Evolutionary conservation across 2,329 filamentous ascomycete species (phyloP).

Genomic region (Pyricularia pennisetigena): DNA sequence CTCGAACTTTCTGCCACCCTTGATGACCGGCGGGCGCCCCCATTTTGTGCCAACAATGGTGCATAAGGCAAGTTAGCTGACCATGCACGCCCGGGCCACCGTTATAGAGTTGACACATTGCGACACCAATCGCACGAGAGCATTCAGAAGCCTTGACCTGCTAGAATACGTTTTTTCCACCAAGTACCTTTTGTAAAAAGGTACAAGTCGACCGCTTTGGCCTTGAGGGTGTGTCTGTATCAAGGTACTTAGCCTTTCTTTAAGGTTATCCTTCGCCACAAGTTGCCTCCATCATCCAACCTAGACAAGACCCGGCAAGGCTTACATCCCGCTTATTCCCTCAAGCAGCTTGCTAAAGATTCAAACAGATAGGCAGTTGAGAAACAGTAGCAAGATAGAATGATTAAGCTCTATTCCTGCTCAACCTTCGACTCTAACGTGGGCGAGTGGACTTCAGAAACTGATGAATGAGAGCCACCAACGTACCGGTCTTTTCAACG

Average conservation of each 20-base stretch:
- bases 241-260: neutral
- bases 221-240: neutral
- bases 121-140: neutral
- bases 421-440: neutral
- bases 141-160: neutral
- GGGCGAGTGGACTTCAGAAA: neutral
- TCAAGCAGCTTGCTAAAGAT: neutral
- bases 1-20: neutral
- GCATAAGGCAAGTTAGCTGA: neutral
- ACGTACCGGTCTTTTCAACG: neutral
- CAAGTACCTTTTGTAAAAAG: neutral
- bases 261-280: neutral
- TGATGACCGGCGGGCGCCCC: neutral
- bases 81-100: neutral
- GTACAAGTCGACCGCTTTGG: neutral
- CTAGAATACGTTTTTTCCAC: neutral
- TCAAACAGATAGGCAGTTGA: neutral
- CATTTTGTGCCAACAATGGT: neutral
- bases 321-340: neutral
- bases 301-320: neutral
- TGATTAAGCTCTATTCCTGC: neutral
- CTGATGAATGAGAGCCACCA: neutral
- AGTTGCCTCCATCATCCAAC: neutral
- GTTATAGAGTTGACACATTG: neutral
- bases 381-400: neutral